A percentile compares a stretch with the other conserved stretches of the same genome.
Evolutionary conservation across 345 rosid genomes (phyloP).

Genomic region (Pugionium cornutum): DNA sequence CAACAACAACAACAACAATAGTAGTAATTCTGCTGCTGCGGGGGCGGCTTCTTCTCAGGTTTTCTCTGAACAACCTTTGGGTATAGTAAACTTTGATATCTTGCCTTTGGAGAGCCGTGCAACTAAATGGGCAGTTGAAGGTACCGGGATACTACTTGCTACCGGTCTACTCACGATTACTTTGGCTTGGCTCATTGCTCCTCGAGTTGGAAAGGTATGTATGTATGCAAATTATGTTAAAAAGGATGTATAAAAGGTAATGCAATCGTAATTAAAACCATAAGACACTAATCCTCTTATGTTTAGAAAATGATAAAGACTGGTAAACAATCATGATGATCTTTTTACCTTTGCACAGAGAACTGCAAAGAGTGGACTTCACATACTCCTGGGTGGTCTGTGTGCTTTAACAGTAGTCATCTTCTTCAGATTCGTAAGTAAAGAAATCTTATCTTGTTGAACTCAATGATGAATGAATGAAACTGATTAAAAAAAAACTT

Average conservation of each 20-base stretch:
- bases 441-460: background rate
- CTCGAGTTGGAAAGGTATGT: constrained; percentile 93
- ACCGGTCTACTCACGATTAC: constrained; percentile 87
- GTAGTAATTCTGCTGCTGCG: constrained; percentile 43
- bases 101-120: constrained; percentile 63
- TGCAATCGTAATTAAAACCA: no score
- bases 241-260: no score
- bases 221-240: background rate
- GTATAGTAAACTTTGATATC: constrained; percentile 50
- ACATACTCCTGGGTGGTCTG: constrained; percentile 88
- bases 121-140: constrained; percentile 83
- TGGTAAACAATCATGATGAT: background rate
- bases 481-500: background rate
- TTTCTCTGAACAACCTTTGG: constrained; percentile 62
- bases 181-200: constrained; percentile 94
- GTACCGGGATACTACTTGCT: constrained; percentile 43
- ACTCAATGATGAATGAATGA: background rate
- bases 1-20: constrained; percentile 34
- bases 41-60: constrained; percentile 45
- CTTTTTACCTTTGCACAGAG: constrained; percentile 50
- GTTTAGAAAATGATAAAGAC: background rate
- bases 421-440: constrained; percentile 75
- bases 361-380: constrained; percentile 93
- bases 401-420: constrained; percentile 56
- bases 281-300: background rate